These are phyloP conservation scores for Cutaneotrichosporon mucoides DNA, from an alignment of 1,284 basidiomycete species.

Conservation along the genomic window DNA sequence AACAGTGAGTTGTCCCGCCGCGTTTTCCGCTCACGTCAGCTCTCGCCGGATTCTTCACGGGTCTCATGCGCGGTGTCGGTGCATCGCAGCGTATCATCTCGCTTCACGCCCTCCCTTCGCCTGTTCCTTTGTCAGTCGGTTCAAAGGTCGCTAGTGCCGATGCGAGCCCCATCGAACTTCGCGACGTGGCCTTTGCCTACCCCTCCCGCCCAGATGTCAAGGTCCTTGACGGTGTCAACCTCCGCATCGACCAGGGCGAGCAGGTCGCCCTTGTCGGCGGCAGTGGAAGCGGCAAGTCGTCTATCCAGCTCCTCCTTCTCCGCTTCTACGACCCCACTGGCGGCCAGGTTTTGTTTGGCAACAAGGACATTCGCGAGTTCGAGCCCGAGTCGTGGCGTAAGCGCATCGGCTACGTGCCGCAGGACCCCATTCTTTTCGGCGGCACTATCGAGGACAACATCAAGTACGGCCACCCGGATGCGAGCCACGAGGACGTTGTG, in stretches of 20 bases:
- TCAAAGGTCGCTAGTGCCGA: constrained; percentile 26
- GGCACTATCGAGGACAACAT: constrained; percentile 76
- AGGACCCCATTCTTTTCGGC: constrained; percentile 72
- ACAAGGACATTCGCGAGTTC: constrained; percentile 70
- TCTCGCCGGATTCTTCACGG: constrained; percentile 46
- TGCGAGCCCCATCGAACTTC: constrained; percentile 63
- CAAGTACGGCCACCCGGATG: constrained; percentile 49
- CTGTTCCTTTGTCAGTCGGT: constrained; percentile 41
- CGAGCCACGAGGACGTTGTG: constrained; percentile 37
- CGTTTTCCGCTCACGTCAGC: constrained; percentile 22
- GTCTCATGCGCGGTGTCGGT: constrained; percentile 48
- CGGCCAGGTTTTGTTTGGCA: constrained; percentile 73
- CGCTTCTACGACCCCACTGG: constrained; percentile 81
- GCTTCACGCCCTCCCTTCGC: constrained; percentile 38
- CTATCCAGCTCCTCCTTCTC: constrained; percentile 71
- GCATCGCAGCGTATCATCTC: constrained; percentile 46
- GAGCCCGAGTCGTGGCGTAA: constrained; percentile 69
- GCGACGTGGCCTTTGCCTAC: constrained; percentile 77
- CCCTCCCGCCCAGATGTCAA: constrained; percentile 80
- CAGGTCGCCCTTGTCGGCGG: constrained; percentile 51
- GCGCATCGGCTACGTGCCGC: constrained; percentile 63
- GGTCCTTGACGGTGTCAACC: constrained; percentile 65
- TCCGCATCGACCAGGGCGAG: constrained; percentile 51
- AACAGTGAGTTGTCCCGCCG: constrained; percentile 40
- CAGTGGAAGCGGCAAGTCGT: constrained; percentile 51